These are phyloP conservation scores for Lactifluus subvellereus DNA, from an alignment of 768 basidiomycete genomes.

Conservation along the genomic window DNA sequence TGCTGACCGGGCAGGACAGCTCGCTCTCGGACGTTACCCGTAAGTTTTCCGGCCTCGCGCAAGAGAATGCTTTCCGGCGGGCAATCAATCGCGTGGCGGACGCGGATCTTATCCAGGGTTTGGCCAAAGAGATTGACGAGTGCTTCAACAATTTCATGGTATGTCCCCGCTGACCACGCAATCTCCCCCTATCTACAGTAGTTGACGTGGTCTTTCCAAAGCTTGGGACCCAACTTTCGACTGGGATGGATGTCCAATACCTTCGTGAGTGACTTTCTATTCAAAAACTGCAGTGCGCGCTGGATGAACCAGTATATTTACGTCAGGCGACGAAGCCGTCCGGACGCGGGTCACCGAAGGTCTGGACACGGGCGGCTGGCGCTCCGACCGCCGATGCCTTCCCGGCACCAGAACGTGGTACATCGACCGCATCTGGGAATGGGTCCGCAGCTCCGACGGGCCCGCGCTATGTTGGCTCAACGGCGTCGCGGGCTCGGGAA, in stretches of 20 bases:
- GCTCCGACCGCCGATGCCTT: constrained; percentile 13
- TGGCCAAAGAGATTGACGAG: constrained; percentile 12
- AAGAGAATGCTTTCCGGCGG: constrained; percentile 17
- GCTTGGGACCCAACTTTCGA: constrained; percentile 18
- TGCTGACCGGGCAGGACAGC: background rate
- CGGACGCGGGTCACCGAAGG: constrained; percentile 12
- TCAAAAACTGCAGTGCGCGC: background rate
- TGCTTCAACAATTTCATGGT: constrained; percentile 7
- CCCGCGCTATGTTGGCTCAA: constrained; percentile 20
- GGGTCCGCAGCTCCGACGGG: constrained; percentile 10
- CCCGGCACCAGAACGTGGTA: constrained; percentile 20
- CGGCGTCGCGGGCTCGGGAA: constrained; percentile 25
- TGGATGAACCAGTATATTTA: background rate
- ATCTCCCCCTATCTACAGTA: background rate
- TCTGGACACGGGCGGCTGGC: constrained; percentile 15
- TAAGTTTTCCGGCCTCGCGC: constrained; percentile 12
- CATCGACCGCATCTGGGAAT: constrained; percentile 14
- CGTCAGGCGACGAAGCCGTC: constrained; percentile 11
- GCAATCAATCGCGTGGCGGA: constrained; percentile 16
- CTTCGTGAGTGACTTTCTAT: constrained; percentile 6
- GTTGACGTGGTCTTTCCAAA: background rate
- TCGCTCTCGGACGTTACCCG: constrained; percentile 10
- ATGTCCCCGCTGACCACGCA: background rate
- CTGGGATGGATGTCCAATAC: constrained; percentile 11
- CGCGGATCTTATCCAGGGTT: constrained; percentile 9